Percentiles rank a stretch among this genome's conserved stretches.
Evolutionary conservation across 73 alveolate species (phyloP).

Genomic region (Urostyla sp.): DNA sequence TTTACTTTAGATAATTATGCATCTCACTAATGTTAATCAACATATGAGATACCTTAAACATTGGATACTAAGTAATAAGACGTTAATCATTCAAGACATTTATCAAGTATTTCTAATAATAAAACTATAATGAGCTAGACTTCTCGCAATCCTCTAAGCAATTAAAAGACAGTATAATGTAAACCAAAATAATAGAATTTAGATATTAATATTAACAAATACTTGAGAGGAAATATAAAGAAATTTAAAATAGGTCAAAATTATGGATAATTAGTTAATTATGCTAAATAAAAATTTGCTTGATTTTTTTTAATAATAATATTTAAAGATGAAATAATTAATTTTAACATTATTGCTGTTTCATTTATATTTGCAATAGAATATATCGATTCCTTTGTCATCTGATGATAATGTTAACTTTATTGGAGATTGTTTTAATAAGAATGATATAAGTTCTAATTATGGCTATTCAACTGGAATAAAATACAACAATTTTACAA

Average conservation of each 20-base stretch:
- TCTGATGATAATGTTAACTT: no score
- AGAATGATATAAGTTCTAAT: no score
- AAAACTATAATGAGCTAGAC: neutral
- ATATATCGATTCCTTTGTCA: no score
- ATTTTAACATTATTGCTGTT: no score
- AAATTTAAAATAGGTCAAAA: conserved; percentile 31
- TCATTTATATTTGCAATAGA: no score
- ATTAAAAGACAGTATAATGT: no score
- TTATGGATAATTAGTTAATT: conserved; percentile 24
- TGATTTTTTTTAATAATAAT: neutral
- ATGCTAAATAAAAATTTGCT: conserved; percentile 27
- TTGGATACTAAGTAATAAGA: neutral
- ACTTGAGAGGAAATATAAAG: conserved; percentile 16
- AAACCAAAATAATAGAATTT: neutral
- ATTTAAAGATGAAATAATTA: neutral
- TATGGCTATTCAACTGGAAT: no score
- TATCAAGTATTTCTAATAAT: neutral
- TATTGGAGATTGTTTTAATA: no score
- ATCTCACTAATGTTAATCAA: no score
- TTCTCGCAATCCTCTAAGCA: neutral
- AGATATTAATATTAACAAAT: conserved; percentile 15
- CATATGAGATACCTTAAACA: no score
- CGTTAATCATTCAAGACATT: neutral
- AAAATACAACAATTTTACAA: no score
- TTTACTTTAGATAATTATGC: no score